Evolutionary conservation across 306 rosid species (phyloP).

Genomic region (Rubus parviflorus): DNA sequence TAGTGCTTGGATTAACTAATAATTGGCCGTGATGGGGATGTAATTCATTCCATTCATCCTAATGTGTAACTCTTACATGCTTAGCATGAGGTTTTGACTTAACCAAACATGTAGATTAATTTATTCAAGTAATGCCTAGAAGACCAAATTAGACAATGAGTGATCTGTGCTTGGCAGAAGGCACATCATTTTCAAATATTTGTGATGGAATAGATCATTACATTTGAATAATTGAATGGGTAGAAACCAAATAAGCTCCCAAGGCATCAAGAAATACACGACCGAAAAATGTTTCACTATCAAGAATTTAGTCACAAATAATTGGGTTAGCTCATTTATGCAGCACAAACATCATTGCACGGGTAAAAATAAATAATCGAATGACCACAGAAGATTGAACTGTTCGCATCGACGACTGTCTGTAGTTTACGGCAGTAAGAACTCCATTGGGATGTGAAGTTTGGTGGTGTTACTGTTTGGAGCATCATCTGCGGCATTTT

Average conservation of each 20-base stretch:
- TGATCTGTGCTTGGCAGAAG: neutral
- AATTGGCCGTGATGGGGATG: neutral
- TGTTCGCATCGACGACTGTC: conserved; percentile 18
- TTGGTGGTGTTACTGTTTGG: conserved; percentile 37
- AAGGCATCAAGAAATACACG: conserved; percentile 23
- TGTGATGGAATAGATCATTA: neutral
- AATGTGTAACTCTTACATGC: neutral
- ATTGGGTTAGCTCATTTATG: conserved; percentile 49
- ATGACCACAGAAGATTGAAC: conserved; percentile 28
- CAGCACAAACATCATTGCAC: conserved; percentile 29
- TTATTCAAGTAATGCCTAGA: too few relatives aligned
- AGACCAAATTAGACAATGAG: neutral
- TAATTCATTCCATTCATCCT: neutral
- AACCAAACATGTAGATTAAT: neutral
- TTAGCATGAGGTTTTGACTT: neutral
- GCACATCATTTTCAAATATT: neutral
- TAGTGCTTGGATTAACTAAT: neutral
- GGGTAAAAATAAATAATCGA: conserved; percentile 28
- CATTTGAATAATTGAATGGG: neutral
- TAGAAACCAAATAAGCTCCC: conserved; percentile 2
- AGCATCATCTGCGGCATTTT: conserved; percentile 23
- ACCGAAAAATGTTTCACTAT: conserved; percentile 26
- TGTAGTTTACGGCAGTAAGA: conserved; percentile 22
- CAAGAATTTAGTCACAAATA: conserved; percentile 38
- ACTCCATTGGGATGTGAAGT: conserved; percentile 26